Percentiles rank a stretch among this genome's conserved stretches.
These are phyloP conservation scores for Xerocomus potaroensis DNA, from an alignment of 768 basidiomycete genomes.

Conservation along the genomic window DNA sequence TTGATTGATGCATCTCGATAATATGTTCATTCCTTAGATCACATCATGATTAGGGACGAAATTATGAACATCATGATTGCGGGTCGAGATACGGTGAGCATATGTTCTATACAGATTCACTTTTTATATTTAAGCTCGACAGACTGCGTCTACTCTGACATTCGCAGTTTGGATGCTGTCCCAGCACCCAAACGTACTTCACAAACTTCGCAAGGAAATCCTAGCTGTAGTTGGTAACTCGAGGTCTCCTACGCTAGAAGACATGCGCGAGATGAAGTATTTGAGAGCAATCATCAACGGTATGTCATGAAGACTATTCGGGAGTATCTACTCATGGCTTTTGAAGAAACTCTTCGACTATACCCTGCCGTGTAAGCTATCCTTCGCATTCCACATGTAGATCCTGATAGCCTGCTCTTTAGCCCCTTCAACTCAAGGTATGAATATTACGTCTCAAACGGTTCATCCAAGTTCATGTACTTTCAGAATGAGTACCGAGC, in stretches of 20 bases:
- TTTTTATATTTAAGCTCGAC: too few species aligned
- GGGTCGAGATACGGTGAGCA: slow-evolving; percentile 41
- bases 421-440: slow-evolving; percentile 25
- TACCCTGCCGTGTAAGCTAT: slow-evolving; percentile 28
- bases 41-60: slow-evolving; percentile 22
- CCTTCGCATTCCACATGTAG: neutral
- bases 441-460: neutral
- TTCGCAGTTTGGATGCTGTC: neutral
- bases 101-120: neutral
- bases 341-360: slow-evolving; percentile 29
- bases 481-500: slow-evolving; percentile 12
- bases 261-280: slow-evolving; percentile 60
- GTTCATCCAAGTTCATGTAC: slow-evolving; percentile 1
- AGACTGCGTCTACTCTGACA: slow-evolving; percentile 32
- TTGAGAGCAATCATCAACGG: slow-evolving; percentile 64
- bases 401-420: slow-evolving; percentile 4
- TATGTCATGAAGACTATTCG: slow-evolving; percentile 21
- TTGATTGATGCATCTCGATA: neutral
- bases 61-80: slow-evolving; percentile 29
- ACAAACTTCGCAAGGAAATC: slow-evolving; percentile 54
- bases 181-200: slow-evolving; percentile 43
- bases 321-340: neutral
- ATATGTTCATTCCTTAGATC: slow-evolving; percentile 16
- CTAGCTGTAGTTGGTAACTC: slow-evolving; percentile 45
- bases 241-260: slow-evolving; percentile 48